These are phyloP conservation scores for Exobasidium cylindrosporum DNA, from an alignment of 1,284 basidiomycete genomes.

Conservation along the genomic window DNA sequence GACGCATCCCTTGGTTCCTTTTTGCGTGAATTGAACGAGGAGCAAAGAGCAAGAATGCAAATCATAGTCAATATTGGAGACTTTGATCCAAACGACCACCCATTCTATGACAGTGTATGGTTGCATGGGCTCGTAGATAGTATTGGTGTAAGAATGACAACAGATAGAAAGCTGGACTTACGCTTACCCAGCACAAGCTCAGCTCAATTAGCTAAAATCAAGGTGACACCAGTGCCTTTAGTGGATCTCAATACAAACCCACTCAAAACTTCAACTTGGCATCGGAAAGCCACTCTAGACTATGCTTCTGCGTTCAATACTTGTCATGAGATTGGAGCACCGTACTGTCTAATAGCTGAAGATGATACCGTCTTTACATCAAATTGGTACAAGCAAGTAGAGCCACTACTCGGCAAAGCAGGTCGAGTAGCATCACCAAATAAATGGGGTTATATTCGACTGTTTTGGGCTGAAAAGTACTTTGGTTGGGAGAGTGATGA, in stretches of 20 bases:
- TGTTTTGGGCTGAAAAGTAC: slow-evolving; percentile 12
- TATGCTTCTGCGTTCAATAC: slow-evolving; percentile 2
- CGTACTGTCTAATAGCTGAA: slow-evolving; percentile 2
- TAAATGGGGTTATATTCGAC: slow-evolving; percentile 3
- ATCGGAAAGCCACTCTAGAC: slow-evolving; percentile 1
- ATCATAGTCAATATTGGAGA: slow-evolving; percentile 2
- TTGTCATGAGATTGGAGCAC: slow-evolving; percentile 1
- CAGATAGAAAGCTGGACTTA: neutral
- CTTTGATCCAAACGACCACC: neutral
- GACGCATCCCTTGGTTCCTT: slow-evolving; percentile 6
- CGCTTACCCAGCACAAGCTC: neutral
- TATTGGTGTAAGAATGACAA: neutral
- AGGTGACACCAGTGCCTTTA: neutral
- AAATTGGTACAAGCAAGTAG: neutral
- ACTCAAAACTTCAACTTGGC: slow-evolving; percentile 2
- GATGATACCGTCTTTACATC: slow-evolving; percentile 3
- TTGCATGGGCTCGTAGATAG: neutral
- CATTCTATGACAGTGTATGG: slow-evolving; percentile 3
- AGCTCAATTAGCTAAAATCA: neutral
- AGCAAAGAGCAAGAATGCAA: neutral
- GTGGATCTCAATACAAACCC: neutral
- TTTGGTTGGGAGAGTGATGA: slow-evolving; percentile 11
- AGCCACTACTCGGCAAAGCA: neutral
- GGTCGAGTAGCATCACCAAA: neutral
- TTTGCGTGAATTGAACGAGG: neutral